Percentiles rank a stretch among this genome's conserved stretches.
Evolutionary conservation across 495 filamentous ascomycete genomes (phyloP).

Genomic region (Parathielavia hyrcaniae): DNA sequence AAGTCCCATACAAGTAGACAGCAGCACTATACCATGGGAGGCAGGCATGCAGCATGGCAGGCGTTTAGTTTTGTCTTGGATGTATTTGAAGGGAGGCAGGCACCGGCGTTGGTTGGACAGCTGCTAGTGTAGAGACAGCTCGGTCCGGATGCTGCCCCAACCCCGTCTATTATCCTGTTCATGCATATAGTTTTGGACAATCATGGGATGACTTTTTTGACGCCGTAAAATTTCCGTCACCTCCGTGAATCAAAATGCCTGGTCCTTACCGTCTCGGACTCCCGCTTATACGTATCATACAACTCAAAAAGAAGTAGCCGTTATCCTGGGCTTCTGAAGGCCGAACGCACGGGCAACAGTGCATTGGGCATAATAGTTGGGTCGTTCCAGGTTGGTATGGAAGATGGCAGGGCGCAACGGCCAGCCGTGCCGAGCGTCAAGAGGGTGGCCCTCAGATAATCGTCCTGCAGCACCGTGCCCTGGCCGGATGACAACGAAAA

Average conservation of each 20-base stretch:
- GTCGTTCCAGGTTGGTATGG: no score
- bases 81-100: constrained; percentile 3
- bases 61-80: not conserved
- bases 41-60: not conserved
- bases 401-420: no score
- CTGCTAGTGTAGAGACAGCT: not conserved
- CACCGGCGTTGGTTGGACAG: constrained; percentile 7
- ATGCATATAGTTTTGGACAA: constrained; percentile 1
- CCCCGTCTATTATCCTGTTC: constrained; percentile 1
- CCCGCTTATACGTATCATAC: not conserved
- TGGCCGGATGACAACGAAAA: no score
- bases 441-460: no score
- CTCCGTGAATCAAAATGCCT: not conserved
- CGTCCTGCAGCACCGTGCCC: no score
- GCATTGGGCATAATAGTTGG: not conserved
- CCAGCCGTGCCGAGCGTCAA: no score
- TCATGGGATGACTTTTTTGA: not conserved
- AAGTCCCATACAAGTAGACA: not conserved
- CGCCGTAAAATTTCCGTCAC: not conserved
- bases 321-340: not conserved
- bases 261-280: not conserved
- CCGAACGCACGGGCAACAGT: not conserved
- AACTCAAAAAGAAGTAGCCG: not conserved
- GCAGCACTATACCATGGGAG: not conserved
- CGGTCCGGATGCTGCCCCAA: not conserved